Base-by-base conservation (phyloP, 257 asterid genomes). In the Nicotiana knightiana region DNA sequence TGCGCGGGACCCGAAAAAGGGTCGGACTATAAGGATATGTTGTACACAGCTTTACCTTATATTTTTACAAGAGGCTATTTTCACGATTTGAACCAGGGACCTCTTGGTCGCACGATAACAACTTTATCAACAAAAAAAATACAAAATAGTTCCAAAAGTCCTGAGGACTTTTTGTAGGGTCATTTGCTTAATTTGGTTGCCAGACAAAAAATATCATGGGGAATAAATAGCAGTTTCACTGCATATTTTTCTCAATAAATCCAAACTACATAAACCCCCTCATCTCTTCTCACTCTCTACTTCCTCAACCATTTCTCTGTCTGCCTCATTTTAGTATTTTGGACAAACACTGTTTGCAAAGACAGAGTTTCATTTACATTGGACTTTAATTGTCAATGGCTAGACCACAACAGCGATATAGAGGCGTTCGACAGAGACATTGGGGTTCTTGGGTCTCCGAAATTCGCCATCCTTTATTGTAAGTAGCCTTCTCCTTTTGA, bases 371-470 rank as follows among this genome's bases (percentile, higher is more conserved):
- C 86, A 77, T 59, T 1, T 15, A 46, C 51, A 66, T 63, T 62
- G 28, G 16, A 62, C 28, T 43, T 43, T 43, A 43, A 9, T 80
- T 28, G 8, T 64, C 78, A 66, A 66, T 95, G 98, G 94, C 90
- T 13, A 85, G 96, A 73, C 88, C 91, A 10, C 94, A 91, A 64
- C 97, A 95, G 61, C 90, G 96, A 17, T 95, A 87, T 83, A 87
- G 98, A 7, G 98, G 98, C 7, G 98, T 95, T 13, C 93, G 98
- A 78, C 98, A 95, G 80, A 91, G 97, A 81, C 98, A 95, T 73
- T 95, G 98, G 98, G 98, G 98, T 4, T 93, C 98, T 5, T 95
- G 98, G 98, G 98, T 95, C 32, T 95, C 98, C 11, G 98, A 95
- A 88, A 95, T 95, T 81, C 98, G 98, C 88, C 98, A 94, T 85